phyloP scores from a whole-genome alignment of 75 land plant genomes.

The Pinus tabuliformis region DNA sequence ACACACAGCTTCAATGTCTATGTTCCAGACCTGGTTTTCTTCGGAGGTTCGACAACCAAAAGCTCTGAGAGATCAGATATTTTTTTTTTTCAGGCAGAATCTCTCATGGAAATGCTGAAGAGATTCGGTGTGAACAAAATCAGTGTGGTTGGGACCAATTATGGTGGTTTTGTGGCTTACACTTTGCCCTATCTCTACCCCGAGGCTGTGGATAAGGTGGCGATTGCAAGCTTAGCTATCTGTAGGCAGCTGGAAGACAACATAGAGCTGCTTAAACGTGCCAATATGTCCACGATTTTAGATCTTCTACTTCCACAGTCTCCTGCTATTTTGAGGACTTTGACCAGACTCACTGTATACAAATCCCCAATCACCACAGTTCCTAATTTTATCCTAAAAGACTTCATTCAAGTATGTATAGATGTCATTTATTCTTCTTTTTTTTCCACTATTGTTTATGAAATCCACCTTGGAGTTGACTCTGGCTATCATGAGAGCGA shows the following conservation, averaged over 20 bases:
- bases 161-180: too few relatives aligned
- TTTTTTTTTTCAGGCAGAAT: slow-evolving; percentile 73
- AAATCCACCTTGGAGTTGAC: not conserved
- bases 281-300: slow-evolving; percentile 17
- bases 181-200: too few relatives aligned
- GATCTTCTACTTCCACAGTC: slow-evolving; percentile 59
- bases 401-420: slow-evolving; percentile 32
- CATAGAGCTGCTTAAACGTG: slow-evolving; percentile 28
- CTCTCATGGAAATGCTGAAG: slow-evolving; percentile 43
- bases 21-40: slow-evolving; percentile 82
- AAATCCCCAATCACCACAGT: not conserved
- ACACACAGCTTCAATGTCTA: slow-evolving; percentile 41
- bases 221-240: slow-evolving; percentile 73
- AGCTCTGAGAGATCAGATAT: slow-evolving; percentile 50
- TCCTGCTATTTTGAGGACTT: too few relatives aligned
- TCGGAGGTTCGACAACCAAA: slow-evolving; percentile 60
- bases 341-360: too few relatives aligned
- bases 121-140: slow-evolving; percentile 35
- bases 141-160: too few relatives aligned
- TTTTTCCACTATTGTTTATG: not conserved
- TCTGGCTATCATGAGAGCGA: too few relatives aligned
- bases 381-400: slow-evolving; percentile 44
- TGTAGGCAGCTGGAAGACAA: slow-evolving; percentile 33
- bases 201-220: too few relatives aligned
- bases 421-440: not conserved